Conservation (phyloP, 495 filamentous ascomycete species). For the Lophium mytilinum region DNA sequence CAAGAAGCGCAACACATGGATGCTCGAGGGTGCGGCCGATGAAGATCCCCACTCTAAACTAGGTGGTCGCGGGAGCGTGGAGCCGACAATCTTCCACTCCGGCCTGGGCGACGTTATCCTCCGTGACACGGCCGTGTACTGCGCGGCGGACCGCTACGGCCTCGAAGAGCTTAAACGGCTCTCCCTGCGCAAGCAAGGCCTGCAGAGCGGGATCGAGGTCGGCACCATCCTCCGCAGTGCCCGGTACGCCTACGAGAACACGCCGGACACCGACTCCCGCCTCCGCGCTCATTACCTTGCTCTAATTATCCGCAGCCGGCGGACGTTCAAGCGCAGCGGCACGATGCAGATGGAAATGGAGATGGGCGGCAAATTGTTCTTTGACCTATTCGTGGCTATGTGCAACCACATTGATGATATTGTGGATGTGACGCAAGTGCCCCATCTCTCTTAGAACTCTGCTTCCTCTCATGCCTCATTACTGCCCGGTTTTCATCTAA, state of each 20-base stretch:
- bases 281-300: conserved; percentile 87
- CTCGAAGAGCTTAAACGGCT: conserved; percentile 76
- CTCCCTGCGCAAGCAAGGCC: conserved; percentile 76
- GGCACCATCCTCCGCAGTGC: conserved; percentile 77
- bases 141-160: conserved; percentile 72
- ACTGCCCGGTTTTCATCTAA: background rate
- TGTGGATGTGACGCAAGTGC: conserved; percentile 4
- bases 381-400: conserved; percentile 87
- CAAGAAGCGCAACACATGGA: conserved; percentile 34
- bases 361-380: conserved; percentile 76
- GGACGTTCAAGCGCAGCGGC: conserved; percentile 84
- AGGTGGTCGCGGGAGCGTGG: conserved; percentile 22
- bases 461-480: background rate
- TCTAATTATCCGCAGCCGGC: conserved; percentile 75
- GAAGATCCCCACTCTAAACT: conserved; percentile 9
- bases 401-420: conserved; percentile 64
- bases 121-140: conserved; percentile 86
- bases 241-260: conserved; percentile 81
- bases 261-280: conserved; percentile 79
- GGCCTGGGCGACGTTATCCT: conserved; percentile 55
- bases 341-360: conserved; percentile 98
- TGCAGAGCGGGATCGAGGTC: conserved; percentile 69
- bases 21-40: conserved; percentile 29
- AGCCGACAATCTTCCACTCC: conserved; percentile 63
- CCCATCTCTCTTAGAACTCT: background rate